Base-by-base conservation (phyloP, 257 asterid species). In the Striga asiatica region DNA sequence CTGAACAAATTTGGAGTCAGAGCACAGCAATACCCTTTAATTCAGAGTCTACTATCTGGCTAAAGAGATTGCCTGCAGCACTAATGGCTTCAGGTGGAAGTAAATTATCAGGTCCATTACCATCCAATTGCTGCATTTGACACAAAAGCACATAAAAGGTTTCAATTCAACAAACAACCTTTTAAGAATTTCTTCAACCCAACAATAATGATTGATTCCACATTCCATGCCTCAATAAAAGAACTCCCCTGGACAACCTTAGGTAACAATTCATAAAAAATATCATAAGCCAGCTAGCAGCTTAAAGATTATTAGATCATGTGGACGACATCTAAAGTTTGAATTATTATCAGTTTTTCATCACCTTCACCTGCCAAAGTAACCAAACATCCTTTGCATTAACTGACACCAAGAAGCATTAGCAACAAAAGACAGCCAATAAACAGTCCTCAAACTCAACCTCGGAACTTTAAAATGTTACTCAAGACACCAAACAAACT, bases 31-130 rank as follows among this genome's bases (percentile, higher is more conserved):
- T 77, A 86, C 98, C 93, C 72, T 76, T 81, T 51, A 91, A 54
- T 70, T 87, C 97, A 66, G 80, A 82, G 74, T 84, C 93, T 50
- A 80, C 93, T 27, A 91, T 87, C 77, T 84, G 64, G 64, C 76
- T 76, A 71, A 91, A 87, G 60, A 91, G 89, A 81, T 74, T 73
- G 61, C 94, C 83, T 1, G 95, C 89, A 61, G 95, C 92, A 65
- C 53, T 75, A 42, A 80, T 70, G 69, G 93, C 95, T 74, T 91
- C 98, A 16, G 86, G 67, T 29, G 93, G 92, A 70, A 89, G 86
- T 29, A 68, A 68, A 24, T 54, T 68, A 61, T 71, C 65, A 58
- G 63, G 68, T 66, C 74, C 83, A 67, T 51, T 64, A 56, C 71
- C 70, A 68, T 81, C 89, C 74, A 77, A 64, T 58, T 84, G 89